Evolutionary conservation across 2,329 filamentous ascomycete genomes (phyloP).

Genomic region (Chaetomiaceae sp.): DNA sequence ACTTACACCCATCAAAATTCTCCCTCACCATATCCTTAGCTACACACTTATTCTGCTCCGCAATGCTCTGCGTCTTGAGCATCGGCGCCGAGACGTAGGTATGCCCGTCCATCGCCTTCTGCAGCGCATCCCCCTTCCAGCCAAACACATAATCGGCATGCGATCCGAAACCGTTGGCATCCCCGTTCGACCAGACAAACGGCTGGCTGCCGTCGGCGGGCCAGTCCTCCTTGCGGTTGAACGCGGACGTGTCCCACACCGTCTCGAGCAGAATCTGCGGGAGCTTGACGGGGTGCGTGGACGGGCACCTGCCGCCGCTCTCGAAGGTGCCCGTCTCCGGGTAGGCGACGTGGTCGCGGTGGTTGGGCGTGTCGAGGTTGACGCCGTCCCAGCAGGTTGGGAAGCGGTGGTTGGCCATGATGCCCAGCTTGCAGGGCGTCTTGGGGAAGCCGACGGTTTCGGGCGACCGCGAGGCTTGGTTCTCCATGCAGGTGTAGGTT

Average conservation of each 20-base stretch:
- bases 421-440: slow-evolving; percentile 37
- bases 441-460: slow-evolving; percentile 38
- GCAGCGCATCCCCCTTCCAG: slow-evolving; percentile 39
- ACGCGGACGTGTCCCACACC: slow-evolving; percentile 21
- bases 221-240: slow-evolving; percentile 19
- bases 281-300: slow-evolving; percentile 20
- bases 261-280: slow-evolving; percentile 23
- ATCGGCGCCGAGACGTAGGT: slow-evolving; percentile 27
- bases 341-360: slow-evolving; percentile 42
- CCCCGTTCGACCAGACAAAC: slow-evolving; percentile 23
- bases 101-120: slow-evolving; percentile 36
- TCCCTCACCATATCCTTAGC: slow-evolving; percentile 28
- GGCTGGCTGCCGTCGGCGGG: slow-evolving; percentile 19
- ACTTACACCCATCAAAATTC: slow-evolving; percentile 30
- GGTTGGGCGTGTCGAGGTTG: slow-evolving; percentile 43
- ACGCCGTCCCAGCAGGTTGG: slow-evolving; percentile 50
- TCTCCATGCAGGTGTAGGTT: slow-evolving; percentile 37
- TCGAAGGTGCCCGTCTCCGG: slow-evolving; percentile 38
- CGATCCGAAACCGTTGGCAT: slow-evolving; percentile 31
- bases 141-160: slow-evolving; percentile 43
- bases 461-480: slow-evolving; percentile 34
- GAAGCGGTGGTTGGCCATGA: slow-evolving; percentile 43
- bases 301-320: slow-evolving; percentile 39
- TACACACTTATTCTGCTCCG: slow-evolving; percentile 28
- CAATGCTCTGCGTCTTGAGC: slow-evolving; percentile 29